Evolutionary conservation across 2,329 filamentous ascomycete genomes (phyloP), one percentile per base, ranked within the genome.

Genomic region (Exophiala xenobiotica): DNA sequence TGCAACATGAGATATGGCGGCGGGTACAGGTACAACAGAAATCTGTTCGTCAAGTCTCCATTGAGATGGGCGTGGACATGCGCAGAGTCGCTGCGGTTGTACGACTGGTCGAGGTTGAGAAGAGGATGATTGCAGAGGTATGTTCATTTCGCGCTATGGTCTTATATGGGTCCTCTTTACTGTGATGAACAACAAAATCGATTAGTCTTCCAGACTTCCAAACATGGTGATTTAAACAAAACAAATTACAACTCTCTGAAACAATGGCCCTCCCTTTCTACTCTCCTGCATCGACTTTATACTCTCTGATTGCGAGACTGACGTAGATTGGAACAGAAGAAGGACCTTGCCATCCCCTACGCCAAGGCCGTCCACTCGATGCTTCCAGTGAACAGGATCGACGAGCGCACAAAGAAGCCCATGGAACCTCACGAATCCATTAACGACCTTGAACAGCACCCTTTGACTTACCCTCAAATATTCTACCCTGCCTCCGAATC

Each of bases 171-270:
- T 7, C 40, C 35, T 18, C 33, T 46, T 33, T 49, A 40, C 33
- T 41, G 76, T 86, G 84, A 87, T 87, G 85, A 88, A 80, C 77
- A 74, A 82, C 79, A 70, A 75, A 82, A 85, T 82, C 92, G 92
- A 96, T 97, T 96, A 96, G 92, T 97, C 92, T 96, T 95, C 79
- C 96, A 96, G 91, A 97, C 91, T 84, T 71, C 76, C 69, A 83
- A 69, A 50, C 78, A 85, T 93, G 89, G 88, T 96, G 73, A 63
- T 70, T 71, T 69, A 64, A 59, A 61, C 92, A 92, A 78, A 86
- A 79, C 81, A 76, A 76, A 75, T 81, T 81, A 79, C 79, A 82
- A 85, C 81, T 86, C 82, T 86, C 86, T 89, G 86, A 89, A 47
- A 63, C 19, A 46, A 50, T 50, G 24, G n/a, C n/a, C 20, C 6